Percentiles rank a stretch among this genome's conserved stretches.
Evolutionary conservation across 176 grass and related monocot species (phyloP).

Genomic region (Avena insularis): DNA sequence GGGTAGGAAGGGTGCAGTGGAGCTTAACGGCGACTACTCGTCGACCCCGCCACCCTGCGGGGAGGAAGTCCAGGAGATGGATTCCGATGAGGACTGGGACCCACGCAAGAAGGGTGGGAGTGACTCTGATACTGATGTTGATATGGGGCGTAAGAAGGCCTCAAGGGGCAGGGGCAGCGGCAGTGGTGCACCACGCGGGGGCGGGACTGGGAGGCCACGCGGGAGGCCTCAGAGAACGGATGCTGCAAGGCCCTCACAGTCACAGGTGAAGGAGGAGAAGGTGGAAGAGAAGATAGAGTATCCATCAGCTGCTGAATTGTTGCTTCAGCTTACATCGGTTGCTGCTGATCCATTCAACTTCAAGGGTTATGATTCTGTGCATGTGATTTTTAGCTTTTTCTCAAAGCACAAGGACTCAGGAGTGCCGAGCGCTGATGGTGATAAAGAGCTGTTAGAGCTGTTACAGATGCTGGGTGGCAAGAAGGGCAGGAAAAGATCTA

Average conservation of each 20-base stretch:
- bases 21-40: slow-evolving; percentile 10
- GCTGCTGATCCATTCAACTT: slow-evolving; percentile 60
- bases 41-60: background rate
- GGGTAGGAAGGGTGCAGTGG: background rate
- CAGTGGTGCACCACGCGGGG: background rate
- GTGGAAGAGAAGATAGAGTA: slow-evolving; percentile 45
- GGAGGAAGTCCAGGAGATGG: background rate
- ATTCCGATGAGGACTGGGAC: slow-evolving; percentile 65
- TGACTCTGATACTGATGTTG: slow-evolving; percentile 47
- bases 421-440: slow-evolving; percentile 26
- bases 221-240: slow-evolving; percentile 58
- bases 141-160: slow-evolving; percentile 8
- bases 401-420: slow-evolving; percentile 57
- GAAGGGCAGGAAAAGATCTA: slow-evolving; percentile 43
- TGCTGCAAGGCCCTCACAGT: background rate
- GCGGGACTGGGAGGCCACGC: slow-evolving; percentile 34
- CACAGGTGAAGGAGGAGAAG: slow-evolving; percentile 22
- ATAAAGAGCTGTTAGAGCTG: slow-evolving; percentile 42
- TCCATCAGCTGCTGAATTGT: slow-evolving; percentile 48
- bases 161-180: slow-evolving; percentile 21
- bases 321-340: slow-evolving; percentile 52
- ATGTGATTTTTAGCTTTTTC: slow-evolving; percentile 67
- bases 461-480: slow-evolving; percentile 43
- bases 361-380: slow-evolving; percentile 41
- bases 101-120: slow-evolving; percentile 47